These are phyloP conservation scores for Stipa capillata DNA, from an alignment of 176 grass and related monocot genomes.

Conservation along the genomic window DNA sequence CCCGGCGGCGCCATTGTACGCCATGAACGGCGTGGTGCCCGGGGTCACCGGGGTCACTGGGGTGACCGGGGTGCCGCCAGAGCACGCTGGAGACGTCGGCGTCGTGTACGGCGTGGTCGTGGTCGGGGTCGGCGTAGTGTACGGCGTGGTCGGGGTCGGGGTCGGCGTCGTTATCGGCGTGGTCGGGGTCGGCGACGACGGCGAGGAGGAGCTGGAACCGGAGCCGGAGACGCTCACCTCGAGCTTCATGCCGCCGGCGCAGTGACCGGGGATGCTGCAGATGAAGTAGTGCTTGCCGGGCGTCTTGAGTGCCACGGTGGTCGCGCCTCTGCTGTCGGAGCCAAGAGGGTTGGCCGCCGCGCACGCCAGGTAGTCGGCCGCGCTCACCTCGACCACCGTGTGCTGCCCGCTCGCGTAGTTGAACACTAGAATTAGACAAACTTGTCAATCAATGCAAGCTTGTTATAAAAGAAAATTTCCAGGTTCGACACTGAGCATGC, in stretches of 20 bases:
- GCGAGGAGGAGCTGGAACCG: neutral
- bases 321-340: constrained; percentile 61
- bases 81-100: constrained; percentile 19
- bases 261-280: constrained; percentile 60
- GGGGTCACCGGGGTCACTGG: constrained; percentile 11
- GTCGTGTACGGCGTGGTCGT: constrained; percentile 19
- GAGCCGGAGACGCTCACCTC: constrained; percentile 47
- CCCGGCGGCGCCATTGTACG: neutral
- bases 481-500: neutral
- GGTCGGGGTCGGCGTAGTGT: constrained; percentile 9
- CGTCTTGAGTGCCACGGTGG: constrained; percentile 52
- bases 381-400: constrained; percentile 65
- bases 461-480: neutral
- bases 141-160: constrained; percentile 14
- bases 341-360: constrained; percentile 36
- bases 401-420: constrained; percentile 50
- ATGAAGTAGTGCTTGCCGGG: constrained; percentile 73
- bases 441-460: neutral
- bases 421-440: constrained; percentile 32
- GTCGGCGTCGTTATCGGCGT: neutral
- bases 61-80: constrained; percentile 4
- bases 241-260: constrained; percentile 75
- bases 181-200: constrained; percentile 8
- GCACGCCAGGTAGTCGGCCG: constrained; percentile 64
- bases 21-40: constrained; percentile 16